A percentile compares a stretch with the other conserved stretches of the same genome.
Evolutionary conservation across 1,284 basidiomycete genomes (phyloP).

Genomic region (Ceratobasidium sp.): DNA sequence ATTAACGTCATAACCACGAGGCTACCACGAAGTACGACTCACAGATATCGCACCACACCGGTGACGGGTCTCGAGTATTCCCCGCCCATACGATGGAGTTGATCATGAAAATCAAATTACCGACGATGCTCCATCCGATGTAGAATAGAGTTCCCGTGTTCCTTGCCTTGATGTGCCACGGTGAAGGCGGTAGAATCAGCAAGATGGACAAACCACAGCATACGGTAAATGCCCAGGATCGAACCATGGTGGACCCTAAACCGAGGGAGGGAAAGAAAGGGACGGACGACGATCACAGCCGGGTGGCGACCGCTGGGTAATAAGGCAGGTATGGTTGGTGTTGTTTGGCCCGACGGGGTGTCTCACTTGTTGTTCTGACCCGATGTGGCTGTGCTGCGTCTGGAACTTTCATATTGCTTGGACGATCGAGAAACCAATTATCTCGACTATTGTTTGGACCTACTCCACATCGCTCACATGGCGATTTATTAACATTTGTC

Average conservation of each 20-base stretch:
- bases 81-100: constrained; percentile 75
- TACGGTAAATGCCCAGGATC: neutral
- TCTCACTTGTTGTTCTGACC: neutral
- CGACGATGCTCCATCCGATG: constrained; percentile 69
- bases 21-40: neutral
- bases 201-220: constrained; percentile 52
- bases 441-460: too few relatives aligned
- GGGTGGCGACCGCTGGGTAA: neutral
- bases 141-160: constrained; percentile 73
- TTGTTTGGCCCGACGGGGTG: neutral
- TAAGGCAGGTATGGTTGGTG: neutral
- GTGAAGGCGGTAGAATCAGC: constrained; percentile 63
- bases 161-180: constrained; percentile 70
- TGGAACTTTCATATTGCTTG: too few relatives aligned
- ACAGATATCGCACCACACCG: constrained; percentile 72
- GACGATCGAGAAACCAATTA: too few relatives aligned
- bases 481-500: too few relatives aligned
- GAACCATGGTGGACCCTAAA: neutral
- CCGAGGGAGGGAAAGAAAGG: neutral
- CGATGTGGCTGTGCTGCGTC: neutral
- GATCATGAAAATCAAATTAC: constrained; percentile 65
- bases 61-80: constrained; percentile 63
- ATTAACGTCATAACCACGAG: neutral
- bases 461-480: too few relatives aligned
- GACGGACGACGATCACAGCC: neutral